Conservation (phyloP, 345 rosid species). For the Syzygium oleosum region DNA sequence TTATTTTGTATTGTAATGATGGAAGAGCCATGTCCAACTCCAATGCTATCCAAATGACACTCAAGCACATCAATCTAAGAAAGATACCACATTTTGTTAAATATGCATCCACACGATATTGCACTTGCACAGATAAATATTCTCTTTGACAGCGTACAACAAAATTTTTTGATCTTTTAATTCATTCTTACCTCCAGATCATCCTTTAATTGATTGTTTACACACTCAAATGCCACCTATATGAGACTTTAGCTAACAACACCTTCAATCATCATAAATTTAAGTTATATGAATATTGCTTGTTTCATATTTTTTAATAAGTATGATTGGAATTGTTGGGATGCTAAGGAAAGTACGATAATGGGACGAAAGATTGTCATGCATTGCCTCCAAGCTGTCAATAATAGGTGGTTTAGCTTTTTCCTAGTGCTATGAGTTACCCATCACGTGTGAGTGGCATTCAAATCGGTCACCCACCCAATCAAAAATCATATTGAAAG, state of each 20-base stretch:
- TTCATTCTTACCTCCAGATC: neutral
- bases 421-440: accelerated
- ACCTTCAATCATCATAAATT: neutral
- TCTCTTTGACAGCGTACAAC: accelerated
- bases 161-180: accelerated
- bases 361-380: neutral
- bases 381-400: accelerated
- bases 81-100: neutral
- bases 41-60: neutral
- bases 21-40: too few species aligned
- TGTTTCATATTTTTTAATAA: too few species aligned
- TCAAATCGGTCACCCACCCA: neutral
- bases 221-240: neutral
- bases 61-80: neutral
- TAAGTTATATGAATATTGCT: too few species aligned
- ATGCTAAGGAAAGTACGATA: accelerated
- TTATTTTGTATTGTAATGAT: too few species aligned
- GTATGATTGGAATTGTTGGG: neutral
- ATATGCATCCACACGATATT: neutral
- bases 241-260: neutral
- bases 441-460: accelerated
- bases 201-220: neutral
- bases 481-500: too few species aligned
- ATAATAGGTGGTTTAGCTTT: accelerated
- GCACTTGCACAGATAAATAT: neutral